Base-by-base conservation (phyloP, 106 monocot genomes). In the Apostasia ramifera region DNA sequence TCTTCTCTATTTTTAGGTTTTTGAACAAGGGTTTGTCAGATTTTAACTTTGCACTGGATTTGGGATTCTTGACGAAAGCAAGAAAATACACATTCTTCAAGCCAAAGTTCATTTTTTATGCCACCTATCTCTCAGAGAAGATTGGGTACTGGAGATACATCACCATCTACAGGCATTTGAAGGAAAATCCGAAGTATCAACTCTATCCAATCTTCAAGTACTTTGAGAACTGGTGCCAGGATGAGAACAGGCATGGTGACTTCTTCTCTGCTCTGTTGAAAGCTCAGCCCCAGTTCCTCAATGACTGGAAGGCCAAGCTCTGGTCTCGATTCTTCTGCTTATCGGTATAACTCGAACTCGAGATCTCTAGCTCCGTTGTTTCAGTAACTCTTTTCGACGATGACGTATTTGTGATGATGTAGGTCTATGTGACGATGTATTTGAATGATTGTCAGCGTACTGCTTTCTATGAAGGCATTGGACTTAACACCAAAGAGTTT, bases 151-250 rank as follows among this genome's bases (percentile, higher is more conserved):
- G 97, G 97, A 84, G 97, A 66, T 98, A 92, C 79, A 98, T 98
- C 60, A 92, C 97, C 58, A 98, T 98, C 48, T 98, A 77, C 80
- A 77, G 97, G 79, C 97, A 98, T 56, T 69, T 98, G 61, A 89
- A 89, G 75, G 89, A 71, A 14, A 92, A 98, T 68, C 97, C 97
- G 2, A 79, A 98, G 57, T 87, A 81, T 82, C 92, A 87, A 74
- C 59, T 80, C 63, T 98, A 98, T 43, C 97, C 97, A n/a, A 98
- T 98, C 70, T 92, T 98, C 89, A 92, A 90, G 79, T 92, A 90
- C 71, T 98, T 98, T 63, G 97, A 98, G 85, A 98, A 92, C 79
- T 98, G 97, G 97, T 98, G 91, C 67, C 97, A 97, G 69, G 97
- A 97, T 76, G 97, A 97, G 86, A 97, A 92, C 89, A 73, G 97